Percentiles rank a stretch among this genome's conserved stretches.
Evolutionary conservation across 202 grass and related monocot species (phyloP).

Genomic region (Zoysia matrella): DNA sequence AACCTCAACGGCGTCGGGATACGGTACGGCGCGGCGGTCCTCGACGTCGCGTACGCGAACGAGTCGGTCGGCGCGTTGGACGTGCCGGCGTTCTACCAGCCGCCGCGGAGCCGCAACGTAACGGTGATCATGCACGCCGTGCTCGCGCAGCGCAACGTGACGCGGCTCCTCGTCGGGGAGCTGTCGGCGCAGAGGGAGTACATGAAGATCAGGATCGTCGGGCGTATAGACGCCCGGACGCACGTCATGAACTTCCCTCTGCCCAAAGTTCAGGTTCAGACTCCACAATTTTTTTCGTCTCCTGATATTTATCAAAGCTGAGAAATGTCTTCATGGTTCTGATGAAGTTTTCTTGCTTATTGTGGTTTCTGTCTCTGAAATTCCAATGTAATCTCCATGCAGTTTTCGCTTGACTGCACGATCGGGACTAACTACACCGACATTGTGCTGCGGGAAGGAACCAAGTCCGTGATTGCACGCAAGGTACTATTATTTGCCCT

Average conservation of each 20-base stretch:
- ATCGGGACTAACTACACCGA: constrained; percentile 81
- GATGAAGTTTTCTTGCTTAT: not conserved
- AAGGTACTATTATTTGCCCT: constrained; percentile 43
- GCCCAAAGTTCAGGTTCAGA: constrained; percentile 61
- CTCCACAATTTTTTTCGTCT: not conserved
- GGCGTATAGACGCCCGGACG: constrained; percentile 51
- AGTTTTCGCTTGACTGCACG: constrained; percentile 80
- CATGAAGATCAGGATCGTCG: constrained; percentile 64
- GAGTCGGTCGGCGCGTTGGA: constrained; percentile 62
- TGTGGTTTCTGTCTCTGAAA: not conserved
- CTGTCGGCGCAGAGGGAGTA: constrained; percentile 49
- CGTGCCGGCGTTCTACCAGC: constrained; percentile 80
- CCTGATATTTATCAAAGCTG: not conserved
- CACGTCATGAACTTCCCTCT: constrained; percentile 74
- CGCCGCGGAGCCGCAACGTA: constrained; percentile 58
- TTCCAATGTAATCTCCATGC: not conserved
- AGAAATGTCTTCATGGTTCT: not conserved
- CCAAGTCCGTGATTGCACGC: constrained; percentile 32
- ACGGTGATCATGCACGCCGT: constrained; percentile 70
- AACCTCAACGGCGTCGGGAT: constrained; percentile 82
- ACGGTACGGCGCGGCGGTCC: constrained; percentile 57
- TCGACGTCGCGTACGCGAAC: constrained; percentile 56
- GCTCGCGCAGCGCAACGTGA: constrained; percentile 56
- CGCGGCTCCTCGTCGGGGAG: constrained; percentile 51
- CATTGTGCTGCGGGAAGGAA: constrained; percentile 54